Evolutionary conservation across 1,139 yeast genomes (phyloP).

Genomic region (Debaryomycetaceae sp.): DNA sequence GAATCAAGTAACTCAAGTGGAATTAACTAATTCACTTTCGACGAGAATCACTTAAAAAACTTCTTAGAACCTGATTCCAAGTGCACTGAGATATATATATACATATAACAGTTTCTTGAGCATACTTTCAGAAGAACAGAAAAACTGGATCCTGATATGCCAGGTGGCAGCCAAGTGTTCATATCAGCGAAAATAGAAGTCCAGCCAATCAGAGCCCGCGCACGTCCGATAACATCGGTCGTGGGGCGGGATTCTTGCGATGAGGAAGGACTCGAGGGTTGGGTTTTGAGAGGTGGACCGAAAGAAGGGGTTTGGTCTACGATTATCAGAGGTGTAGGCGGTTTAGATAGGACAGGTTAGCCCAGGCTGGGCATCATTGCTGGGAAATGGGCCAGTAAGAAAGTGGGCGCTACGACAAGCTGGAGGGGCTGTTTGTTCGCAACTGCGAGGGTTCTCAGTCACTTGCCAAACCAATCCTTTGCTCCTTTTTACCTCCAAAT

Average conservation of each 20-base stretch:
- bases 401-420: neutral
- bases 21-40: neutral
- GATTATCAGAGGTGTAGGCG: neutral
- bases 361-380: neutral
- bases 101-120: neutral
- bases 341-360: neutral
- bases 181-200: neutral
- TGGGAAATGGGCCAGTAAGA: neutral
- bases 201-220: constrained; percentile 1
- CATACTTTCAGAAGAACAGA: neutral
- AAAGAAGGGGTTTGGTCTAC: neutral
- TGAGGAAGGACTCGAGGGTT: neutral
- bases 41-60: neutral
- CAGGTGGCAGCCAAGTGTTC: constrained; percentile 1
- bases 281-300: neutral
- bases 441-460: too few relatives aligned
- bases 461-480: too few relatives aligned
- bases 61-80: neutral
- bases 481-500: too few relatives aligned
- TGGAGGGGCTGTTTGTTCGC: neutral
- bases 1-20: neutral
- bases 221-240: neutral
- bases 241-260: neutral
- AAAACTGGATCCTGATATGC: neutral
- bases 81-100: neutral